Evolutionary conservation across 2,329 filamentous ascomycete species (phyloP).

Genomic region (Diaporthe sp.): DNA sequence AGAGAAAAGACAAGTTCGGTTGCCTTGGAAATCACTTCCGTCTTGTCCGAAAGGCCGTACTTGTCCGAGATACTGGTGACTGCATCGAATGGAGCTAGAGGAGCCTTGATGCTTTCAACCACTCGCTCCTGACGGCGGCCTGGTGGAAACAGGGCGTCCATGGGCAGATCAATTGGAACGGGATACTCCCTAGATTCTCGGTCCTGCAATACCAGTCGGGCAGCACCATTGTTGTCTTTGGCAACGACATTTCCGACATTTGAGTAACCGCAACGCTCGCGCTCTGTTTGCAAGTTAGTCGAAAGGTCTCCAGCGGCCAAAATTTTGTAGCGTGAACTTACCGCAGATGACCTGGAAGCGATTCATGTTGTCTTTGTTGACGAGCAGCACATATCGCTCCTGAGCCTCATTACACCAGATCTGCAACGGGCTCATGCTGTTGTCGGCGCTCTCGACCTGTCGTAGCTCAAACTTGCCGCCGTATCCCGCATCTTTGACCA

Average conservation of each 20-base stretch:
- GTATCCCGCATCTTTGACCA: conserved; percentile 91
- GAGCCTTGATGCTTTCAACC: conserved; percentile 77
- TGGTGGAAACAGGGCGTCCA: conserved; percentile 90
- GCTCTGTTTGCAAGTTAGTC: conserved; percentile 58
- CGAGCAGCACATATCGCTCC: conserved; percentile 92
- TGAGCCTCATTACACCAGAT: conserved; percentile 99
- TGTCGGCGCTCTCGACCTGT: conserved; percentile 90
- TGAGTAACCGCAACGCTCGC: conserved; percentile 93
- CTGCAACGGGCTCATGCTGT: conserved; percentile 92
- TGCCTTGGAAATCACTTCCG: conserved; percentile 65
- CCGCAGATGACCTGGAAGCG: conserved; percentile 76
- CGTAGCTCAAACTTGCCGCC: conserved; percentile 95
- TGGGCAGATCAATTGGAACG: conserved; percentile 86
- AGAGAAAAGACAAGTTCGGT: conserved; percentile 85
- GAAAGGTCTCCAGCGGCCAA: neutral
- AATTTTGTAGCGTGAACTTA: conserved; percentile 47
- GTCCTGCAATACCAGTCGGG: conserved; percentile 84
- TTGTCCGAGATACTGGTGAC: conserved; percentile 73
- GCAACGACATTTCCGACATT: conserved; percentile 84
- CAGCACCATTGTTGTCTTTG: conserved; percentile 71
- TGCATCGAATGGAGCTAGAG: conserved; percentile 80
- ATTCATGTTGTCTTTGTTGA: conserved; percentile 85
- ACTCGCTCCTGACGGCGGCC: conserved; percentile 83
- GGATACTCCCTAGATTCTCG: conserved; percentile 81
- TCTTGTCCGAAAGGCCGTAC: conserved; percentile 55